Percentiles rank a stretch among this genome's conserved stretches.
Evolutionary conservation across 768 basidiomycete species (phyloP).

Genomic region (Calocybe indica): DNA sequence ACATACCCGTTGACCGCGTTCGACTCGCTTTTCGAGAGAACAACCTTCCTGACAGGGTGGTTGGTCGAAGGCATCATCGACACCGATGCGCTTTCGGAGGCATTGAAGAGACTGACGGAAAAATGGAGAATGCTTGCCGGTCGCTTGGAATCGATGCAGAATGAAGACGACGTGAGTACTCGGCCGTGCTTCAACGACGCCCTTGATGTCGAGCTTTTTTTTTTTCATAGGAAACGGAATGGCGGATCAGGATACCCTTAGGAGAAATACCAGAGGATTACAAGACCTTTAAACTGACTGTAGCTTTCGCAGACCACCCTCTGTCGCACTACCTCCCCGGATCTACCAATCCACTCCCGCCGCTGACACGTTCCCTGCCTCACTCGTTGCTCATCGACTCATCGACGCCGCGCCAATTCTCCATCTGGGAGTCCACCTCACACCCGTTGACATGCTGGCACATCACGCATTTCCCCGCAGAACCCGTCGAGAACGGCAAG

Average conservation of each 20-base stretch:
- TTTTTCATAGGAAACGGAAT: conserved; percentile 21
- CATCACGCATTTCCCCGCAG: conserved; percentile 32
- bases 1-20: conserved; percentile 28
- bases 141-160: conserved; percentile 16
- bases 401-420: conserved; percentile 30
- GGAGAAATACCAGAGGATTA: conserved; percentile 27
- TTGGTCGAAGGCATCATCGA: conserved; percentile 34
- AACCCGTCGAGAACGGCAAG: conserved; percentile 14
- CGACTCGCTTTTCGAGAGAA: conserved; percentile 30
- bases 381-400: conserved; percentile 29
- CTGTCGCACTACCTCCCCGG: conserved; percentile 26
- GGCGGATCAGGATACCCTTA: conserved; percentile 30
- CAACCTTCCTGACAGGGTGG: conserved; percentile 37
- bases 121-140: conserved; percentile 29
- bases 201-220: neutral
- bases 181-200: neutral
- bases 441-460: conserved; percentile 40
- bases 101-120: conserved; percentile 23
- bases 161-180: conserved; percentile 12
- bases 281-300: conserved; percentile 29
- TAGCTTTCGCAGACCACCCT: conserved; percentile 23
- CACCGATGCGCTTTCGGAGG: conserved; percentile 19
- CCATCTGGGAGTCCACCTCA: conserved; percentile 24
- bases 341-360: conserved; percentile 21
- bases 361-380: conserved; percentile 28